These are phyloP conservation scores for Penicillium argentinense DNA, from an alignment of 495 filamentous ascomycete species.

Conservation along the genomic window DNA sequence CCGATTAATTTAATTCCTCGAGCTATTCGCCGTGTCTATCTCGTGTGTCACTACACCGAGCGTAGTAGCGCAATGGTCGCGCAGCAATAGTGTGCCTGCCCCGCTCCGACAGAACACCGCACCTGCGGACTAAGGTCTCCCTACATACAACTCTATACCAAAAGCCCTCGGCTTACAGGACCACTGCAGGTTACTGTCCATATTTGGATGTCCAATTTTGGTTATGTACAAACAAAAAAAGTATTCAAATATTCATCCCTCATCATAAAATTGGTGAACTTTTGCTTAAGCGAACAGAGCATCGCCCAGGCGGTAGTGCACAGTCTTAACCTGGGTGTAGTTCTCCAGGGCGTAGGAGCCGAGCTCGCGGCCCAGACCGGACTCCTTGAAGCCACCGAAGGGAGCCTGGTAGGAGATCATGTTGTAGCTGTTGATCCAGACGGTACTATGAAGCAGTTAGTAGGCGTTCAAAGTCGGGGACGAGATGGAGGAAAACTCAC, in stretches of 20 bases:
- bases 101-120: background rate
- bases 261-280: constrained; percentile 3
- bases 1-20: background rate
- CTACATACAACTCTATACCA: no score
- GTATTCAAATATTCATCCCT: constrained; percentile 4
- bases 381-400: constrained; percentile 93
- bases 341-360: constrained; percentile 91
- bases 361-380: constrained; percentile 90
- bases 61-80: background rate
- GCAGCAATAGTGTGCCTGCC: no score
- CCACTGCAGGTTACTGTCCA: background rate
- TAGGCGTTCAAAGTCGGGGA: background rate
- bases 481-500: constrained; percentile 18
- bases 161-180: no score
- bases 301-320: constrained; percentile 61
- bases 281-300: constrained; percentile 56
- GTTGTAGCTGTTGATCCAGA: constrained; percentile 97
- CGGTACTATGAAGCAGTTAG: constrained; percentile 53
- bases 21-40: background rate
- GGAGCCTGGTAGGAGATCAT: constrained; percentile 76
- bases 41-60: constrained; percentile 6
- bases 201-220: constrained; percentile 9
- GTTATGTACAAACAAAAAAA: constrained; percentile 9
- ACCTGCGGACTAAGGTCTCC: no score
- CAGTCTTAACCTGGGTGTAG: constrained; percentile 82